Base-by-base conservation (phyloP, 495 filamentous ascomycete genomes). In the Penicillium dipodomyicola region DNA sequence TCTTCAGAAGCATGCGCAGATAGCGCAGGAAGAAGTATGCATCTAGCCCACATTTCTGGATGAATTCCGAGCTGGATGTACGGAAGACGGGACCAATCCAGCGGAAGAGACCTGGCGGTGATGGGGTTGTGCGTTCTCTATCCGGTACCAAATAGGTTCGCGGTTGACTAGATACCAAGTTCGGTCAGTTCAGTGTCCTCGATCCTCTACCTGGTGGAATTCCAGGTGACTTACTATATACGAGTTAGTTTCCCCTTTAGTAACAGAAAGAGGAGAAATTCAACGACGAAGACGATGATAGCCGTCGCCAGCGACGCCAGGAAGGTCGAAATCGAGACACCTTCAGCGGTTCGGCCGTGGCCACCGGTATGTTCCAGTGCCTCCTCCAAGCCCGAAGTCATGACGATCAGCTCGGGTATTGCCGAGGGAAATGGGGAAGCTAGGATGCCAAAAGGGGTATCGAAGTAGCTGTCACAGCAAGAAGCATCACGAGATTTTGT, bases 11-110 rank as follows among this genome's bases (percentile, higher is more conserved):
- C 69, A 96, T 94, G 53, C 93, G 90, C 15, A 98, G 80, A 68
- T 96, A 98, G 52, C 95, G 90, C 1, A 98, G 80, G 74, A 97
- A 98, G 72, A 98, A 96, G 77, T 97, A 98, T 64, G 95, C 93
- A 72, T 98, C 94, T 39, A 98, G 82, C 6, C 94, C 94, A 70
- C 91, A 96, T 72, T 96, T 96, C 39, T 90, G 86, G 57, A 97
- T 94, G 67, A 97, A 87, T 60, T 96, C 90, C n/a, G 88, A 79
- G 71, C 91, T 87, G 45, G 83, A 80, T 52, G 90, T 90, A 65
- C 80, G 84, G 72, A 94, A 89, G 33, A 96, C 80, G 25, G 86
- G 80, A 23, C 71, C 70, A 39, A 92, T 68, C 82, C 92, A 87
- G 56, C 76, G 79, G 63, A 85, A 85, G n/a, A 87, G 77, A 19